These are phyloP conservation scores for Termitomyces titanicus DNA, from an alignment of 768 basidiomycete genomes.

Conservation along the genomic window DNA sequence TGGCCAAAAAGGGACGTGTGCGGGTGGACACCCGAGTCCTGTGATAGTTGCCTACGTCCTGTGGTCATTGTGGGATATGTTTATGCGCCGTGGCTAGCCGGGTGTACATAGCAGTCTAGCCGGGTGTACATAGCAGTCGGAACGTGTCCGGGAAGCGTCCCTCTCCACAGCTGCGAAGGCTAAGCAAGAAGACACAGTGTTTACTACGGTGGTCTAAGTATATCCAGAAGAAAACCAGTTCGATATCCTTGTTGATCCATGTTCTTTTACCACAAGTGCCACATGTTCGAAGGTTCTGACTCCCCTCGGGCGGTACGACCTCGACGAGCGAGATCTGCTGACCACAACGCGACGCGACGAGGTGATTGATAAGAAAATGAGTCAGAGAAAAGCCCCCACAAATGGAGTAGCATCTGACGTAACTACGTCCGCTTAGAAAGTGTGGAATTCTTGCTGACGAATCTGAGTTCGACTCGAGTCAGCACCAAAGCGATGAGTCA, in stretches of 20 bases:
- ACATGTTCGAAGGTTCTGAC: background rate
- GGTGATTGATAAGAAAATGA: background rate
- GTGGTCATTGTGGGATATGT: background rate
- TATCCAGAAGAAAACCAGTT: constrained; percentile 1
- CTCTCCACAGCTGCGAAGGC: background rate
- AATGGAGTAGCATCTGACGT: constrained; percentile 3
- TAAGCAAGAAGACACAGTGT: background rate
- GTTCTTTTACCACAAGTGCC: background rate
- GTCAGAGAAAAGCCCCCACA: background rate
- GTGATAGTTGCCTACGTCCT: background rate
- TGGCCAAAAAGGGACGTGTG: background rate
- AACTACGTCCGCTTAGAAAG: no score
- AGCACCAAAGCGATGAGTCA: background rate
- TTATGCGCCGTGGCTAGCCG: background rate
- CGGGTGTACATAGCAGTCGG: background rate
- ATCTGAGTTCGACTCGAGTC: constrained; percentile 1
- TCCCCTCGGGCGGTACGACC: background rate
- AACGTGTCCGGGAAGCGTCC: background rate
- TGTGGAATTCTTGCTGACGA: constrained; percentile 2
- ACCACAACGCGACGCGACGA: background rate
- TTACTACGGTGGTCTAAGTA: background rate
- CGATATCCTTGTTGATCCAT: background rate
- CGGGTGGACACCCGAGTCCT: background rate
- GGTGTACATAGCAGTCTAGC: no score
- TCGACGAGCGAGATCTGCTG: background rate